Percentiles rank a stretch among this genome's conserved stretches.
These are phyloP conservation scores for Asterochloris erici DNA, from an alignment of 139 green algal species.

Conservation along the genomic window DNA sequence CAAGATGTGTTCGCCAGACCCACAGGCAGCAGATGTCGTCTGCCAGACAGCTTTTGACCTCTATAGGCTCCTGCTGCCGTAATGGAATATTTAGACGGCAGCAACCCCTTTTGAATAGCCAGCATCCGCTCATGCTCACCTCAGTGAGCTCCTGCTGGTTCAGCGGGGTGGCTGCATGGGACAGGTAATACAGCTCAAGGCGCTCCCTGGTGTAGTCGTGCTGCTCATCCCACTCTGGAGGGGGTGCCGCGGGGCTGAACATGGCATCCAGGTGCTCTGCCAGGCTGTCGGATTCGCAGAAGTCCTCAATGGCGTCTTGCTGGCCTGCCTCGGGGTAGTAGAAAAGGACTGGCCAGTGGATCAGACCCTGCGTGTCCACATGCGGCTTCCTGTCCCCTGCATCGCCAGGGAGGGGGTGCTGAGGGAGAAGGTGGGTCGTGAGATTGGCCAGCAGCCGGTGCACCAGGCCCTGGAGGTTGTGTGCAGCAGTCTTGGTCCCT, in stretches of 20 bases:
- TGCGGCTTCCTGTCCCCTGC: constrained; percentile 44
- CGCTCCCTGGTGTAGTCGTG: constrained; percentile 60
- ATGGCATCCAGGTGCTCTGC: constrained; percentile 77
- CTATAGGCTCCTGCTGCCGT: background rate
- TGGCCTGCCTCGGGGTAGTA: constrained; percentile 84
- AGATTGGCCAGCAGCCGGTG: too few species aligned
- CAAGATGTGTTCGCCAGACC: background rate
- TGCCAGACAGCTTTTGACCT: background rate
- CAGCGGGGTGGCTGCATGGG: constrained; percentile 48
- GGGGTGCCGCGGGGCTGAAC: constrained; percentile 57
- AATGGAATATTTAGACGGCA: background rate
- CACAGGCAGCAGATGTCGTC: background rate
- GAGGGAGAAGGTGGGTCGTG: background rate
- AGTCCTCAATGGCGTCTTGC: constrained; percentile 80
- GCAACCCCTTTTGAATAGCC: too few species aligned
- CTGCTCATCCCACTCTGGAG: constrained; percentile 77
- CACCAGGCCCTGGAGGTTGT: too few species aligned
- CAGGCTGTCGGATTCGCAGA: constrained; percentile 66
- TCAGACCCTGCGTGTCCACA: constrained; percentile 45
- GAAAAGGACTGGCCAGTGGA: constrained; percentile 86
- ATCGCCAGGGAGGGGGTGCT: background rate
- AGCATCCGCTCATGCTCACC: constrained; percentile 12
- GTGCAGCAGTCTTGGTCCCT: too few species aligned
- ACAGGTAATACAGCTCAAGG: constrained; percentile 87
- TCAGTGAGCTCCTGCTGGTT: constrained; percentile 39